Conservation (phyloP, 371 early-diverging fungal species). For the Syncephalastrum monosporum region DNA sequence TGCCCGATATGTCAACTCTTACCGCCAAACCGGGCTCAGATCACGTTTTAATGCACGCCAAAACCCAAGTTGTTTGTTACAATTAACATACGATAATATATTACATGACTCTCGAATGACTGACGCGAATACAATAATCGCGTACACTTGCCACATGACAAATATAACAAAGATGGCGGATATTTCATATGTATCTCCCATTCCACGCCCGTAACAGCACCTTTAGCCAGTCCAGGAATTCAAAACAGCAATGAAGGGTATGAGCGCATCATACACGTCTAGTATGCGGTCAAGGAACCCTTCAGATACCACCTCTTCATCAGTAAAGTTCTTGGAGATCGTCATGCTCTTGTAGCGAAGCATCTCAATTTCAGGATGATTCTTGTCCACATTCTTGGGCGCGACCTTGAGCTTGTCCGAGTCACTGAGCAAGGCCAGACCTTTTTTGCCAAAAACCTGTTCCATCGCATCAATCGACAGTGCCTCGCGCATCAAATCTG, state of each 20-base stretch:
- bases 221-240: slow-evolving; percentile 52
- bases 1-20: no score
- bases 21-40: no score
- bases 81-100: no score
- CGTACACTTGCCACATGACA: no score
- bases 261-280: slow-evolving; percentile 48
- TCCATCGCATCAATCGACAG: slow-evolving; percentile 43
- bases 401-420: slow-evolving; percentile 41
- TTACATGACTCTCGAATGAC: no score
- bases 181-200: no score
- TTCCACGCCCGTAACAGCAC: no score
- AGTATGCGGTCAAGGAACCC: slow-evolving; percentile 46
- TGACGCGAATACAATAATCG: no score
- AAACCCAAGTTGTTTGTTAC: no score
- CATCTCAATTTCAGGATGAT: slow-evolving; percentile 53
- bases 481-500: slow-evolving; percentile 40
- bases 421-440: slow-evolving; percentile 31
- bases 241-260: slow-evolving; percentile 55
- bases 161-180: no score
- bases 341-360: slow-evolving; percentile 47
- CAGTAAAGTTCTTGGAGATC: slow-evolving; percentile 40
- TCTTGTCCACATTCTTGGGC: slow-evolving; percentile 43
- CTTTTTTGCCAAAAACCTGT: slow-evolving; percentile 43
- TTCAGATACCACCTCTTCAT: slow-evolving; percentile 42
- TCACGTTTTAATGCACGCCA: no score